Base-by-base conservation (phyloP, 306 rosid genomes). In the Lathyrus tuberosus region DNA sequence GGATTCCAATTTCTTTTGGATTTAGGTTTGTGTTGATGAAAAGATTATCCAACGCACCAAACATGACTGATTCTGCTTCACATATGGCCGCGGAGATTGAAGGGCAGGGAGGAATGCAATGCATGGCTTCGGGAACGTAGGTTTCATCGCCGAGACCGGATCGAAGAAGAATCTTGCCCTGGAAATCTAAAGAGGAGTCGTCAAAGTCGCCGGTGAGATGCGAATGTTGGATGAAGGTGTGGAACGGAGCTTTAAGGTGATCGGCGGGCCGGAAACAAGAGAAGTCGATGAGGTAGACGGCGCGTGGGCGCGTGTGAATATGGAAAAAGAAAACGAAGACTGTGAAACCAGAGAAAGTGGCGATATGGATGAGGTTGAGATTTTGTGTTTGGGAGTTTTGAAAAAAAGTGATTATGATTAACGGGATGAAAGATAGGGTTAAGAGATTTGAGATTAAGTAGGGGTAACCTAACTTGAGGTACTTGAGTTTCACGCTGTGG, bases 121-220 rank as follows among this genome's bases (percentile, higher is more conserved):
- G 84, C 86, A 84, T 54, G 12, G 83, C 84, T 78, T 81, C 84
- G 0, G 92, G 96, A 20, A 76, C 62, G 43, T 76, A 85, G 2
- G 90, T 89, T 37, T 86, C 84, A 31, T 85, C 88, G 0, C 92
- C 88, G 0, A 89, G 82, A 2, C 96, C 92, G 5, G 87, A 85
- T 20, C 88, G 83, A 17, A 83, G 84, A 0, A 89, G 74, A 75
- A 86, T 84, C 76, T 85, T 89, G 10, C 70, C 68, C 74, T 89
- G 96, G 15, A 89, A 89, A 5, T 79, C 81, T 0, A 89, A 59
- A 0, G 92, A 79, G 6, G 88, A 77, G 0, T 83, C 78, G 3
- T 83, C 76, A 26, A 89, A 86, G 14, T 75, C 81, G 2, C 88
- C 87, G 0, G 70, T 79, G 40, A 86, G 81, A 16, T 26, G 73